Percentiles rank a stretch among this genome's conserved stretches.
These are phyloP conservation scores for Trifolium pratense DNA, from an alignment of 306 rosid species.

Conservation along the genomic window DNA sequence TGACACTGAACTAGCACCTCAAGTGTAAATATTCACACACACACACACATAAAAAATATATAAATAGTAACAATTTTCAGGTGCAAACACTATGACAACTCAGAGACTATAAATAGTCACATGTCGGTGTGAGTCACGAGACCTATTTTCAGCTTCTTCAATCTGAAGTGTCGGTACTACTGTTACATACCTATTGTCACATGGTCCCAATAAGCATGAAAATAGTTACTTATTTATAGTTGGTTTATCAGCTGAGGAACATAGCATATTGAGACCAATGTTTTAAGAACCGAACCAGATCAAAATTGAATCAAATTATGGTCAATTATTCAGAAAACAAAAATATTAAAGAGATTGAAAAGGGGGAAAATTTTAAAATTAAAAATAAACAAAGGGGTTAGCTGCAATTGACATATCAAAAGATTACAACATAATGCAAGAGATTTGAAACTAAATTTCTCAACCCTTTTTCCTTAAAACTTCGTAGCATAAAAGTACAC, in stretches of 20 bases:
- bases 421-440: slow-evolving; percentile 37
- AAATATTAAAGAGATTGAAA: neutral
- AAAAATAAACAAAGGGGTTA: neutral
- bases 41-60: neutral
- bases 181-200: neutral
- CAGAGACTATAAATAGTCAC: slow-evolving; percentile 10
- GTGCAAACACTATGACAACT: slow-evolving; percentile 7
- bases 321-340: slow-evolving; percentile 33
- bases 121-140: neutral
- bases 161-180: neutral
- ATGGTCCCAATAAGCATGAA: slow-evolving; percentile 24
- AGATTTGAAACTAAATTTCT: slow-evolving; percentile 33
- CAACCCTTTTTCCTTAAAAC: slow-evolving; percentile 20
- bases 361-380: neutral
- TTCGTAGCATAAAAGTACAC: slow-evolving; percentile 36
- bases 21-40: neutral
- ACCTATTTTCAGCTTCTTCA: neutral
- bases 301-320: slow-evolving; percentile 29
- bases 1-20: too few relatives aligned
- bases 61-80: neutral
- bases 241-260: neutral
- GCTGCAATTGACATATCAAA: neutral
- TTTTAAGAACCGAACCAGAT: neutral
- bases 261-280: neutral
- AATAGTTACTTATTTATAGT: slow-evolving; percentile 8